Base-by-base conservation (phyloP, 139 green algal genomes). In the Tetradesmus obliquus region DNA sequence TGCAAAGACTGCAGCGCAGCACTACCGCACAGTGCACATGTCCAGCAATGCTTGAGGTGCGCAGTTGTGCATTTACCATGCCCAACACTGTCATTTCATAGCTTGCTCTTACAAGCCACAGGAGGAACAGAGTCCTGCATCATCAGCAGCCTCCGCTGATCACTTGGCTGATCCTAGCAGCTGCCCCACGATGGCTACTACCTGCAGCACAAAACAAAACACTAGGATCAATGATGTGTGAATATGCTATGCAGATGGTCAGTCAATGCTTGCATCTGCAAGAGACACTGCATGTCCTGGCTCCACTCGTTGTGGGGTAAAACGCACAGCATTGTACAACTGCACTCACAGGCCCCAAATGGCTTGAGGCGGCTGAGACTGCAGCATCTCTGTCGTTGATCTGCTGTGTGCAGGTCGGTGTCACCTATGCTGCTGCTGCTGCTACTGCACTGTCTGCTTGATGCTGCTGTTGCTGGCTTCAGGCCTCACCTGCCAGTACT, bases 401-500 rank as follows among this genome's bases (percentile, higher is more conserved):
- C 32, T 45, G 32, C 32, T 45, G 32, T 45, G 32, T 45, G 32
- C 32, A 45, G 32, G 32, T 45, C 32, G 32, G 32, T 45, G 32
- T 45, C 32, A 45, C 32, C 32, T 45, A 45, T 45, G 32, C 17
- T 45, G 69, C 69, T 17, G 69, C 17, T 79, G 69, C 69, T 19
- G 69, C 19, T 19, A 90, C 55, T 90, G 22, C 7, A 19, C 7
- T 32, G n/a, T 66, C 72, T 74, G 76, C 76, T 20, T 58, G 2
- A 13, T 2, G n/a, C 22, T 57, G n/a, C 79, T 91, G 71, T 60
- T 76, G 54, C 57, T 91, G 54, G n/a, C 7, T 12, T 20, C 53
- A 6, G 19, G 1, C 5, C 80, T 55, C 87, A 98, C 98, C 96
- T 99, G 97, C 98, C 98, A 99, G 93, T 99, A 99, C 93, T 99